Evolutionary conservation across 768 basidiomycete genomes (phyloP), one percentile per base, ranked within the genome.

Genomic region (Hericium alpestre): DNA sequence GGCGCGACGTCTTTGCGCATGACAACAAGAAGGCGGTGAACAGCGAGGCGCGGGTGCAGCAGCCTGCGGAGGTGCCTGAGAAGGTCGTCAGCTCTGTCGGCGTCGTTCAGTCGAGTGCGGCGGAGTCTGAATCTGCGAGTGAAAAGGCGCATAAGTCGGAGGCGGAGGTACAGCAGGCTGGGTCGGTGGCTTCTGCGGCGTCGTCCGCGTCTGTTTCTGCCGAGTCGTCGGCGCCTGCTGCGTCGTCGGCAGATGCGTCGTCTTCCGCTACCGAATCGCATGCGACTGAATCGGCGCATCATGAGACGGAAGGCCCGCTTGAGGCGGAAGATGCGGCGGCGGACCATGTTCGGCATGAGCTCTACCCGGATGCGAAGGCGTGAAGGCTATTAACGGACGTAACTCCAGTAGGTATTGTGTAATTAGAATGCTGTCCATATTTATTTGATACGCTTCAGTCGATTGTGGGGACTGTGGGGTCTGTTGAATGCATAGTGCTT

Each of bases 1-100:
- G 90, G 0, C 76, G 71, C 15, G 83, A 92, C 65, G 75, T 90
- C 57, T 92, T 92, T 64, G 86, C 76, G 0, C 77, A 74, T 32
- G 71, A 76, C 38, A 73, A 71, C 1, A 71, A 68, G 16, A 73
- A 73, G 50, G 76, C 80, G 6, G 65, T 73, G 50, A 79, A 78
- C 70, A 86, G 83, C 61, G 66, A 72, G 51, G 56, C 56, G 38
- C 32, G 46, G 32, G 38, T 10, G 50, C 56, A n/a, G 39, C 50
- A 22, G 20, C 39, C 15, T n/a, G 58, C 39, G 7, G 51, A 48
- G n/a, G 54, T 54, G 32, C 55, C 23, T 22, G 18, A 38, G 53
- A 59, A 60, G 39, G 61, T 54, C 39, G 38, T 41, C 40, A 16
- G 50, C 12, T 58, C 38, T 4, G 58, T 25, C 4, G 50, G 43